phyloP scores from a whole-genome alignment of 345 rosid genomes.

The Arabis alpina region DNA sequence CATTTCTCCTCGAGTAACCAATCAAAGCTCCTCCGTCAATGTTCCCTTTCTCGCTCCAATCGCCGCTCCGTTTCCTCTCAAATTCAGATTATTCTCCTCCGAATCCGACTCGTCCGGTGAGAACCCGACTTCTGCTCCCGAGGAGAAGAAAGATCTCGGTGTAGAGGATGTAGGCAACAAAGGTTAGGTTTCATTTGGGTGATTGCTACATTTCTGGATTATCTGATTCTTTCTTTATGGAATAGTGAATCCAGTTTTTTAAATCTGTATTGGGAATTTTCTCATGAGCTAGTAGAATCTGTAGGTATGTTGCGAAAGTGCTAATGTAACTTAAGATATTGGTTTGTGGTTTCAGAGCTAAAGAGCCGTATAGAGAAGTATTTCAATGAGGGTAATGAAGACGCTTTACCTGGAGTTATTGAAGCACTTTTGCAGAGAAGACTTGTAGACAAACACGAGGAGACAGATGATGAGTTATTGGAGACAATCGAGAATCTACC shows the following conservation, averaged over 20 bases:
- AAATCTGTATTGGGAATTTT: neutral
- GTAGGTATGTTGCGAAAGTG: neutral
- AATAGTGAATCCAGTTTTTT: neutral
- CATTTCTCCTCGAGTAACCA: constrained; percentile 28
- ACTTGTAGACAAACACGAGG: constrained; percentile 60
- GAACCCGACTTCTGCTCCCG: constrained; percentile 20
- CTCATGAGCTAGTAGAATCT: neutral
- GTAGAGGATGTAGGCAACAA: constrained; percentile 45
- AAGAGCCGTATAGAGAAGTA: constrained; percentile 67
- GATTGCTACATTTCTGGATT: too few species aligned
- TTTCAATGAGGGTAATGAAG: constrained; percentile 72
- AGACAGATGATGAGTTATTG: constrained; percentile 72
- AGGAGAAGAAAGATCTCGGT: constrained; percentile 24
- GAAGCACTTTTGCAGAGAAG: constrained; percentile 71
- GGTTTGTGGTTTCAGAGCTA: constrained; percentile 57
- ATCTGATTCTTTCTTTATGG: too few species aligned
- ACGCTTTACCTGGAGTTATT: constrained; percentile 64
- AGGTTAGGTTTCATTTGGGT: constrained; percentile 35
- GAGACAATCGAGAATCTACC: constrained; percentile 56
- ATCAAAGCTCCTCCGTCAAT: constrained; percentile 1
- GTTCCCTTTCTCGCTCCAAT: constrained; percentile 21
- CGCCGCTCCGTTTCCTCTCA: constrained; percentile 15
- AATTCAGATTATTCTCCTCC: constrained; percentile 48
- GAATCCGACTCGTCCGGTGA: constrained; percentile 44
- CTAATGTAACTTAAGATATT: neutral